Conservation (phyloP, 1,139 yeast genomes). For the Zygoascus hellenicus region DNA sequence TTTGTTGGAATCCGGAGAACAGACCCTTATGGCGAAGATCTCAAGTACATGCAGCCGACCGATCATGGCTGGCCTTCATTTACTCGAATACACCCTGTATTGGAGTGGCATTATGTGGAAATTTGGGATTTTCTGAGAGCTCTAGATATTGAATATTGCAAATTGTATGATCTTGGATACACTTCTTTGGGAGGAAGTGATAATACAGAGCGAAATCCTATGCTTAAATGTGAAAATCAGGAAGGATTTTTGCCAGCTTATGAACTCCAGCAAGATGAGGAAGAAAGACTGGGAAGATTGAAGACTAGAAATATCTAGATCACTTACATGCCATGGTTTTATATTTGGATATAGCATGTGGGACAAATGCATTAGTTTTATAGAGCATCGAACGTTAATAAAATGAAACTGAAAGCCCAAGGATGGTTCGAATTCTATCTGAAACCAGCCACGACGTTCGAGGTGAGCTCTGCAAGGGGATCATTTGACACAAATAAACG, state of each 20-base stretch:
- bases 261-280: slow-evolving; percentile 51
- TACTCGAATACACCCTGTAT: slow-evolving; percentile 70
- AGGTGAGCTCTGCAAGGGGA: too few species aligned
- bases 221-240: slow-evolving; percentile 32
- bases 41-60: slow-evolving; percentile 56
- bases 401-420: too few species aligned
- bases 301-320: not conserved
- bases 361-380: too few species aligned
- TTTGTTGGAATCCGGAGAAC: slow-evolving; percentile 76
- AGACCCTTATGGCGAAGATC: slow-evolving; percentile 64
- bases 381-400: too few species aligned
- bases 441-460: too few species aligned
- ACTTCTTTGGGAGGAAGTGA: slow-evolving; percentile 75
- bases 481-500: too few species aligned
- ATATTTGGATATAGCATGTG: too few species aligned
- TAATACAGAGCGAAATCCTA: slow-evolving; percentile 62
- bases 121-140: slow-evolving; percentile 64
- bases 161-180: slow-evolving; percentile 68
- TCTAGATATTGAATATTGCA: slow-evolving; percentile 54
- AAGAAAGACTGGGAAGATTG: slow-evolving; percentile 50
- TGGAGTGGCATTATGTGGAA: slow-evolving; percentile 74
- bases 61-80: slow-evolving; percentile 89
- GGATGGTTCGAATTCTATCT: too few species aligned
- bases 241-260: slow-evolving; percentile 57
- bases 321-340: too few species aligned